phyloP scores from a whole-genome alignment of 2,329 filamentous ascomycete genomes.

The Aspergillus udagawae region DNA sequence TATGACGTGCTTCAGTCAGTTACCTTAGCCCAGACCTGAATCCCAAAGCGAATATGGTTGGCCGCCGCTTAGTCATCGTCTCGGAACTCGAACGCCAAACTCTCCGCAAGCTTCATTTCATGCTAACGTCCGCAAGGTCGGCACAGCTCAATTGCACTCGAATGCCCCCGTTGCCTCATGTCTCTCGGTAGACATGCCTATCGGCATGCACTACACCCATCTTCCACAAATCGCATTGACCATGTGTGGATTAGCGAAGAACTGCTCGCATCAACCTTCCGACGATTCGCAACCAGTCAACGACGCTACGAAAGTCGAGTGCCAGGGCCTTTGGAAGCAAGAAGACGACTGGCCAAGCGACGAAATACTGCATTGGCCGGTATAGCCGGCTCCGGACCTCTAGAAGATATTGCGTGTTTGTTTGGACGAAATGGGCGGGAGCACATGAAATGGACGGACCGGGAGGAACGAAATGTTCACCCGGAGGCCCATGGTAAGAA shows the following conservation, averaged over 20 bases:
- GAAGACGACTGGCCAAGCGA: conserved; percentile 52
- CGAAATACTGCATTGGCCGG: conserved; percentile 50
- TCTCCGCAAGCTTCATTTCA: neutral
- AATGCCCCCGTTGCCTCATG: conserved; percentile 29
- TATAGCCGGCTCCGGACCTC: conserved; percentile 21
- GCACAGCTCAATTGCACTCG: conserved; percentile 18
- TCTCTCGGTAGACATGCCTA: conserved; percentile 42
- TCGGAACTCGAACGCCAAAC: neutral
- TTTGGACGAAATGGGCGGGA: conserved; percentile 39
- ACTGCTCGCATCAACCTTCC: conserved; percentile 45
- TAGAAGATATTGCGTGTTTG: conserved; percentile 38
- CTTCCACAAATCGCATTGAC: conserved; percentile 25
- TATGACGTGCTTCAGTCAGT: no score
- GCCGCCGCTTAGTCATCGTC: neutral
- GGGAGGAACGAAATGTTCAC: conserved; percentile 20
- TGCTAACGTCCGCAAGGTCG: conserved; percentile 8
- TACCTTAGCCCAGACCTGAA: no score
- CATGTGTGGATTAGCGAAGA: conserved; percentile 47
- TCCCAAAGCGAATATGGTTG: neutral
- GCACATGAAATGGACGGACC: conserved; percentile 35
- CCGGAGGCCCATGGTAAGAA: conserved; percentile 22
- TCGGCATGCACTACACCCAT: conserved; percentile 32
- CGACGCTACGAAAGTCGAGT: conserved; percentile 57
- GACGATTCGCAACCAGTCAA: conserved; percentile 43
- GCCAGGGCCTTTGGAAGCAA: conserved; percentile 60